phyloP scores from a whole-genome alignment of 805 yeast genomes.

The Vanderwaltozyma verrucispora region DNA sequence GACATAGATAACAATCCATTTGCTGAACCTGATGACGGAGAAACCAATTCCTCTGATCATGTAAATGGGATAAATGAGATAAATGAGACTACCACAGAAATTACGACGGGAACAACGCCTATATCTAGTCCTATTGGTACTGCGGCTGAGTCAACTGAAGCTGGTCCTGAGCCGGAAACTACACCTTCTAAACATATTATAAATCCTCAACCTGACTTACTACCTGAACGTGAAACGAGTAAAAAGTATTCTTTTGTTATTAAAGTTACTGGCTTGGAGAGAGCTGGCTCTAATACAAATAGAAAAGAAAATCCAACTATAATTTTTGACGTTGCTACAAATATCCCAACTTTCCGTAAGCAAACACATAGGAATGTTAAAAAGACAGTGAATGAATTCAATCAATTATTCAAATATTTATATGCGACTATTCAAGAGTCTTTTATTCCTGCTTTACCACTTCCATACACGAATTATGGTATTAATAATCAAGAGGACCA shows the following conservation, averaged over 20 bases:
- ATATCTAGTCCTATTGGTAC: no score
- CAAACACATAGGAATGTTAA: slow-evolving; percentile 60
- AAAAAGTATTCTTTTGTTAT: slow-evolving; percentile 36
- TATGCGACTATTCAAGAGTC: slow-evolving; percentile 81
- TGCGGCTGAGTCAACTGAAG: slow-evolving; percentile 2
- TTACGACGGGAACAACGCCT: no score
- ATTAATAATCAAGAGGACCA: slow-evolving; percentile 76
- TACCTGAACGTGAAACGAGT: slow-evolving; percentile 6
- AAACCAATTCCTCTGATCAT: neutral
- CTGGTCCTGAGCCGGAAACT: no score
- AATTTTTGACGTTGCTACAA: slow-evolving; percentile 56
- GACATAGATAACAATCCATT: slow-evolving; percentile 55
- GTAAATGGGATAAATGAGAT: no score
- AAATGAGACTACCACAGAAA: no score
- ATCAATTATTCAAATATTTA: slow-evolving; percentile 64
- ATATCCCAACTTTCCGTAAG: slow-evolving; percentile 69
- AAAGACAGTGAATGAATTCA: slow-evolving; percentile 71
- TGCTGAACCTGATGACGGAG: slow-evolving; percentile 35
- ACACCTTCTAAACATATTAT: no score
- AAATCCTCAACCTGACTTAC: neutral
- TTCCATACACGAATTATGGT: slow-evolving; percentile 66
- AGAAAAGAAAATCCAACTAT: slow-evolving; percentile 73
- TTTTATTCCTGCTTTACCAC: slow-evolving; percentile 83
- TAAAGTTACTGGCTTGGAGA: slow-evolving; percentile 60
- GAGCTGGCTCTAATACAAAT: slow-evolving; percentile 39